These are phyloP conservation scores for Balakata baccata DNA, from an alignment of 345 rosid genomes.

Conservation along the genomic window DNA sequence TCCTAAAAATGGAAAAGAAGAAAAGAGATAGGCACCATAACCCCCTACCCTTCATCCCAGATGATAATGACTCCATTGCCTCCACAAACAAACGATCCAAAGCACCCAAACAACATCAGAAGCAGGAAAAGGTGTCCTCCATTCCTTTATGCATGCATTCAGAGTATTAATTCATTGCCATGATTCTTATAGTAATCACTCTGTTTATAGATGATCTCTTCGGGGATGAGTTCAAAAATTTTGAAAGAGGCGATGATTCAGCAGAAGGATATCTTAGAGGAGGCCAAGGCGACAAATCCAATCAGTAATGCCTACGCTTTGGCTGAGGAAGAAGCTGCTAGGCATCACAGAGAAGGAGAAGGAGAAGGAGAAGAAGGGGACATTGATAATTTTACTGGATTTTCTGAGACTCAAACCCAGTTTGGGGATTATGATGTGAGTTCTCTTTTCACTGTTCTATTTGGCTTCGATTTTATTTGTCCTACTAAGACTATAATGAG, in stretches of 20 bases:
- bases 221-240: constrained; percentile 75
- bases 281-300: constrained; percentile 35
- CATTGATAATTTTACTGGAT: constrained; percentile 59
- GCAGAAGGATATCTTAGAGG: constrained; percentile 76
- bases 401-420: constrained; percentile 55
- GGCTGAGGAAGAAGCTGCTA: constrained; percentile 38
- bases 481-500: not conserved
- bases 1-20: constrained; percentile 29
- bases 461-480: not conserved
- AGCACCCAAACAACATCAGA: constrained; percentile 61
- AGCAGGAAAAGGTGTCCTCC: constrained; percentile 39
- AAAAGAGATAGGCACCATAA: constrained; percentile 63
- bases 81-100: constrained; percentile 62
- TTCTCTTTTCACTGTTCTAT: not conserved
- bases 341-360: constrained; percentile 22
- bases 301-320: constrained; percentile 28
- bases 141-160: not conserved
- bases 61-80: constrained; percentile 39
- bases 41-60: constrained; percentile 55
- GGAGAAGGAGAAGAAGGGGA: constrained; percentile 51
- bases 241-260: constrained; percentile 78
- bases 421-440: constrained; percentile 54
- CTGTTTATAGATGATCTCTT: constrained; percentile 48
- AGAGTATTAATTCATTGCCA: too few species aligned
- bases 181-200: not conserved